Evolutionary conservation across 176 grass and related monocot species (phyloP).

Genomic region (Musa beccarii): DNA sequence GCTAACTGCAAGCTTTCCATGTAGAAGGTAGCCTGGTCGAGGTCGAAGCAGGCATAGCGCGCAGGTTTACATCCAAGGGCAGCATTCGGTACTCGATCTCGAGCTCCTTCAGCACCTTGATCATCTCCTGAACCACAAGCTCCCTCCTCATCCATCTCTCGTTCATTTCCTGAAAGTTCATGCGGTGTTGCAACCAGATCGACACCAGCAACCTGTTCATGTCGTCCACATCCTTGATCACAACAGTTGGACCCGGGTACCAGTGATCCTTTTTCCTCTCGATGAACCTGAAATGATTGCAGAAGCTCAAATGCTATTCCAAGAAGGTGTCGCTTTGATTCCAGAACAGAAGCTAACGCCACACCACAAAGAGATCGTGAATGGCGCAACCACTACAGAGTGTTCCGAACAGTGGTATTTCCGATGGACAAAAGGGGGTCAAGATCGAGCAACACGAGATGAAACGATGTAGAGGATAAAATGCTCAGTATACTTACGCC

Average conservation of each 20-base stretch:
- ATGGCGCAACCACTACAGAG: too few species aligned
- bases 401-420: too few species aligned
- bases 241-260: constrained; percentile 65
- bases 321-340: too few species aligned
- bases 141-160: constrained; percentile 70
- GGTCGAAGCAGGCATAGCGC: constrained; percentile 42
- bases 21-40: constrained; percentile 57
- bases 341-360: too few species aligned
- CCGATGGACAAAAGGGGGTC: too few species aligned
- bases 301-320: too few species aligned
- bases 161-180: constrained; percentile 82
- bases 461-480: not conserved
- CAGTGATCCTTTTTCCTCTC: constrained; percentile 88
- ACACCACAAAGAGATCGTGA: too few species aligned
- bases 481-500: constrained; percentile 35
- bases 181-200: constrained; percentile 77
- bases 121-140: constrained; percentile 70
- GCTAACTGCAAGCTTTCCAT: constrained; percentile 33
- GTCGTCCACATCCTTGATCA: constrained; percentile 67
- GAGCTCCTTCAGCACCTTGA: constrained; percentile 62
- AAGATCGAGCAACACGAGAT: too few species aligned
- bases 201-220: constrained; percentile 60
- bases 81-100: constrained; percentile 81
- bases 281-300: constrained; percentile 38
- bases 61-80: constrained; percentile 67